A percentile compares a stretch with the other conserved stretches of the same genome.
phyloP scores from a whole-genome alignment of 2,329 filamentous ascomycete species.

The Stylonectria norvegica region DNA sequence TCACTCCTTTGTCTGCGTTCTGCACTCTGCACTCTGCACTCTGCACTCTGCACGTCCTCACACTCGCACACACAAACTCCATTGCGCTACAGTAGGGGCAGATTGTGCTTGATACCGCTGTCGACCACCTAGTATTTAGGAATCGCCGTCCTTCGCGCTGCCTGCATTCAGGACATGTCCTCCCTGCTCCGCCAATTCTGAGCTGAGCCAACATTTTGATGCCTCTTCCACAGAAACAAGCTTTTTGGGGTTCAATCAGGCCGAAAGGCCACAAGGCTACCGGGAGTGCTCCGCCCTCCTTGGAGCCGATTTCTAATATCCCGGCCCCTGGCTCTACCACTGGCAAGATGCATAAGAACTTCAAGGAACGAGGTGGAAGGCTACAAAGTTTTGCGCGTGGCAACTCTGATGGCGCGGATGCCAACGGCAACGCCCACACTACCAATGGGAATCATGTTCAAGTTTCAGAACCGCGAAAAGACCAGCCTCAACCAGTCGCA shows the following conservation, averaged over 20 bases:
- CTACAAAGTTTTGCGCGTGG: constrained; percentile 32
- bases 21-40: too few relatives aligned
- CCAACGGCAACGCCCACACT: constrained; percentile 13
- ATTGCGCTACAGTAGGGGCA: too few relatives aligned
- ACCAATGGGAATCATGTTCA: constrained; percentile 7
- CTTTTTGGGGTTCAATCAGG: constrained; percentile 10
- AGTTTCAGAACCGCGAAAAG: too few relatives aligned
- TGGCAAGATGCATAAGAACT: constrained; percentile 27
- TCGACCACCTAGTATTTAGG: not conserved
- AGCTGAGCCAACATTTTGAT: constrained; percentile 9
- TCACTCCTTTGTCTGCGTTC: not conserved
- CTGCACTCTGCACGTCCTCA: too few relatives aligned
- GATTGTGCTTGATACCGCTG: not conserved
- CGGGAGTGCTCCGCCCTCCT: constrained; percentile 4
- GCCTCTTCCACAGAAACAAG: constrained; percentile 13
- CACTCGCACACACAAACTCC: too few relatives aligned
- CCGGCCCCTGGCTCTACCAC: not conserved
- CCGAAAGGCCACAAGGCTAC: constrained; percentile 7
- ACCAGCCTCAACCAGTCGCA: constrained; percentile 11
- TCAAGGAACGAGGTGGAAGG: constrained; percentile 31
- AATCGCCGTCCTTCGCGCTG: constrained; percentile 4
- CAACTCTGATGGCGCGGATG: constrained; percentile 14
- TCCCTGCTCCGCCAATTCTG: constrained; percentile 6
- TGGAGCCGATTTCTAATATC: not conserved
- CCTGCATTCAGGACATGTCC: constrained; percentile 8